Evolutionary conservation across 768 basidiomycete species (phyloP).

Genomic region (Boletus eberwhitei): DNA sequence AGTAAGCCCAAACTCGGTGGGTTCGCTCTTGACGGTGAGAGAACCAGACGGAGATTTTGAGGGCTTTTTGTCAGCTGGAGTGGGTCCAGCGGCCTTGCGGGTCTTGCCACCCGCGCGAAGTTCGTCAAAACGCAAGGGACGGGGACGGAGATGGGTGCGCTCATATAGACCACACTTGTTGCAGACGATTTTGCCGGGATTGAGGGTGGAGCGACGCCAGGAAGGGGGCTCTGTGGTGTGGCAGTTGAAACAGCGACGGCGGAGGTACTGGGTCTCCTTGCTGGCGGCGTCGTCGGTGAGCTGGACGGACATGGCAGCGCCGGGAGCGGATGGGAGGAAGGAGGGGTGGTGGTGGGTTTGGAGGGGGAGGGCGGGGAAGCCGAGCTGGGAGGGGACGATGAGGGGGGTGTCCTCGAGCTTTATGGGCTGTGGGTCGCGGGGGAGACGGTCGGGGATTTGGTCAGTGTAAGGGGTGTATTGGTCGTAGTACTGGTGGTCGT

Average conservation of each 20-base stretch:
- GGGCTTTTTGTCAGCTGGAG: slow-evolving; percentile 31
- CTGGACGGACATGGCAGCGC: slow-evolving; percentile 57
- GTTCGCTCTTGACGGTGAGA: slow-evolving; percentile 60
- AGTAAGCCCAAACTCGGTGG: slow-evolving; percentile 46
- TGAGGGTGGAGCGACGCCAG: slow-evolving; percentile 85
- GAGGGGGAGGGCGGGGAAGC: slow-evolving; percentile 29
- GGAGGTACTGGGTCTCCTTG: slow-evolving; percentile 89
- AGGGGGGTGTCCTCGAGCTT: slow-evolving; percentile 64
- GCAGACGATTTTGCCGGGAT: slow-evolving; percentile 90
- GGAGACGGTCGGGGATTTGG: slow-evolving; percentile 29
- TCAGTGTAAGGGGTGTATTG: slow-evolving; percentile 39
- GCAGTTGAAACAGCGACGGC: slow-evolving; percentile 86
- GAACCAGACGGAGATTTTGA: slow-evolving; percentile 38
- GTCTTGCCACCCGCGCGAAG: slow-evolving; percentile 84
- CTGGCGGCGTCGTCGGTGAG: slow-evolving; percentile 89
- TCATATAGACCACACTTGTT: slow-evolving; percentile 93
- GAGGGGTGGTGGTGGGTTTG: slow-evolving; percentile 37
- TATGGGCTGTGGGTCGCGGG: slow-evolving; percentile 36
- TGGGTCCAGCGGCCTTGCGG: slow-evolving; percentile 41
- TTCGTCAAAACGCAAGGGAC: slow-evolving; percentile 85
- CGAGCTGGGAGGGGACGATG: slow-evolving; percentile 59
- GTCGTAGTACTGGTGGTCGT: slow-evolving; percentile 49
- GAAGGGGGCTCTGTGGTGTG: slow-evolving; percentile 88
- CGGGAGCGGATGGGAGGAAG: slow-evolving; percentile 41
- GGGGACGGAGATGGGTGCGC: slow-evolving; percentile 79